Conservation (phyloP, 495 filamentous ascomycete species). For the Penicillium silybi region DNA sequence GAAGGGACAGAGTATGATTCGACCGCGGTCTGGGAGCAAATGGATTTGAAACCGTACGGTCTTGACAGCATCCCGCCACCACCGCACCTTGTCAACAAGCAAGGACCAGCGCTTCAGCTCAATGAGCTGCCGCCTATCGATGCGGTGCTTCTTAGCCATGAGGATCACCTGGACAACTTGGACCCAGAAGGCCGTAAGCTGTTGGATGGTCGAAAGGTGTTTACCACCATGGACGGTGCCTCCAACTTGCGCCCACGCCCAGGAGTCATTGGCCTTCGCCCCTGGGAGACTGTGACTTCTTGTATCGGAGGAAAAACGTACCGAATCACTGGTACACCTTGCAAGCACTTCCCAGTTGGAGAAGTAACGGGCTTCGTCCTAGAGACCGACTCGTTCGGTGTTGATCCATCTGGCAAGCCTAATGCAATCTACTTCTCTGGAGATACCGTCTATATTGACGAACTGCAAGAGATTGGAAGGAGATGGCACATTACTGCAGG, state of each 20-base stretch:
- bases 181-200: constrained; percentile 39
- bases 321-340: constrained; percentile 41
- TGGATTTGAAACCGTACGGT: too few relatives aligned
- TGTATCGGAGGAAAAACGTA: constrained; percentile 21
- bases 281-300: constrained; percentile 24
- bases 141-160: constrained; percentile 50
- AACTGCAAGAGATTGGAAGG: constrained; percentile 27
- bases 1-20: constrained; percentile 29
- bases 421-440: constrained; percentile 55
- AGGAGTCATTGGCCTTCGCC: constrained; percentile 36
- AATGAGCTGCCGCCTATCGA: constrained; percentile 46
- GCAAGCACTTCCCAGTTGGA: constrained; percentile 41
- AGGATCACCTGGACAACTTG: constrained; percentile 54
- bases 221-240: constrained; percentile 49
- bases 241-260: constrained; percentile 40
- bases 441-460: constrained; percentile 50
- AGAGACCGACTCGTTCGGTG: constrained; percentile 35
- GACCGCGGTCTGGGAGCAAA: too few relatives aligned
- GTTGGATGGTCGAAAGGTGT: constrained; percentile 45
- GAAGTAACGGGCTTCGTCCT: constrained; percentile 50
- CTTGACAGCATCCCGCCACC: too few relatives aligned
- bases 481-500: constrained; percentile 21
- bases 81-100: too few relatives aligned
- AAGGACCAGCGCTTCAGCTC: constrained; percentile 37
- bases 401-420: constrained; percentile 29